Base-by-base conservation (phyloP, 768 basidiomycete species). In the Lactifluus volemus region DNA sequence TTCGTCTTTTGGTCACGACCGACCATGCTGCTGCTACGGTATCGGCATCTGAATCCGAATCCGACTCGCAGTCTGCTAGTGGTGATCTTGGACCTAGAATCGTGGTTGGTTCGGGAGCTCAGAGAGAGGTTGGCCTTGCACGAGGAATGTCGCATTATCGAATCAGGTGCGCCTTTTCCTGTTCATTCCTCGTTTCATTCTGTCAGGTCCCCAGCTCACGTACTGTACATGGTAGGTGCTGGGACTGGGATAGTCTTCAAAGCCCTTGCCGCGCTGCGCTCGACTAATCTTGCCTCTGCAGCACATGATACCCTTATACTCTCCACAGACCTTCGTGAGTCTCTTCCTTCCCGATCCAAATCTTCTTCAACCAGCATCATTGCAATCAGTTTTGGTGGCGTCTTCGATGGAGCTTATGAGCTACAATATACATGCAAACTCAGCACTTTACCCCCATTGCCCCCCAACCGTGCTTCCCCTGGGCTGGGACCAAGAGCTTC, bases 171-270 rank as follows among this genome's bases (percentile, higher is more conserved):
- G 77, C 72, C 8, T 8, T 21, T 14, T 42, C 25, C 32, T 4
- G 32, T 9, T 34, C 32, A 32, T 19, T 48, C 38, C 8, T 45
- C 19, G 10, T 30, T 58, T 12, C 15, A 1, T 42, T 44, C 15
- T 44, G 11, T 3, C 25, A 25, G 25, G 25, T 25, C 38, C 38
- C 38, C 38, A 14, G 12, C 4, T 34, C 25, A 25, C 25, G 32
- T 34, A 9, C 32, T 34, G 5, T 34, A 34, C 9, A 38, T 38
- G 15, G 48, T 50, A 90, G 93, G 93, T 32, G 82, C 90, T 12
- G 93, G 94, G 7, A 93, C 88, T 0, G 94, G 93, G 19, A 79
- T 96, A 7, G 88, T 92, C 12, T 81, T 88, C 0, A 73, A 92
- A 17, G 78, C 79, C 6, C 69, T 95, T 0, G 81, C 83, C 1